Evolutionary conservation across 2,329 filamentous ascomycete genomes (phyloP).

Genomic region (Didymella segeticola): DNA sequence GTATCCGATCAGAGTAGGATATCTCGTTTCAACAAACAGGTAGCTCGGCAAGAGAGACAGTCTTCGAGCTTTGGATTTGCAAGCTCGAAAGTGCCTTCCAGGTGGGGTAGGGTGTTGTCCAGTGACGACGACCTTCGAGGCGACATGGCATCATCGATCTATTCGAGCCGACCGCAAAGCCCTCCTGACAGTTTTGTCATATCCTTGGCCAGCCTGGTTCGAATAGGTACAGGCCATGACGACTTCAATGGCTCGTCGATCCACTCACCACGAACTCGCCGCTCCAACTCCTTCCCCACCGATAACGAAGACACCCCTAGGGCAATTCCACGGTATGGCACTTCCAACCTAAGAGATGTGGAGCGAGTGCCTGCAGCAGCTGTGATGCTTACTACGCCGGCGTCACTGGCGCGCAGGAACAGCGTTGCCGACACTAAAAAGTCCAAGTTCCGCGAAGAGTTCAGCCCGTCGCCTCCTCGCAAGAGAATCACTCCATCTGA

Average conservation of each 20-base stretch:
- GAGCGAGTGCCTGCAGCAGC: background rate
- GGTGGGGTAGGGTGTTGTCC: slow-evolving; percentile 47
- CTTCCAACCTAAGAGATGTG: slow-evolving; percentile 15
- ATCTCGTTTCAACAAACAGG: slow-evolving; percentile 17
- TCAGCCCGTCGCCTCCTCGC: slow-evolving; percentile 40
- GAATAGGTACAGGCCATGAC: slow-evolving; percentile 11
- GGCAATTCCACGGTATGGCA: slow-evolving; percentile 18
- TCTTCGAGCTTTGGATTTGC: slow-evolving; percentile 48
- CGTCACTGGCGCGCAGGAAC: slow-evolving; percentile 30
- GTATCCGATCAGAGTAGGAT: slow-evolving; percentile 30
- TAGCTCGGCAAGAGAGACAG: slow-evolving; percentile 34
- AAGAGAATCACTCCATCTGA: slow-evolving; percentile 34
- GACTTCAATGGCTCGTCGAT: slow-evolving; percentile 16
- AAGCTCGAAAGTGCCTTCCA: slow-evolving; percentile 45
- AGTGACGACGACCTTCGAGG: slow-evolving; percentile 18
- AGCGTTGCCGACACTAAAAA: slow-evolving; percentile 41
- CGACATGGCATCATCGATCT: slow-evolving; percentile 49
- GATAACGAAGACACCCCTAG: slow-evolving; percentile 36
- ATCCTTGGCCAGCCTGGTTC: slow-evolving; percentile 29
- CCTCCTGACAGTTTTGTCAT: slow-evolving; percentile 40
- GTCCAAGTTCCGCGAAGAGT: slow-evolving; percentile 47
- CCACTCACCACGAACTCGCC: slow-evolving; percentile 16
- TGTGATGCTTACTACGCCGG: slow-evolving; percentile 10
- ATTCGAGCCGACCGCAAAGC: slow-evolving; percentile 49
- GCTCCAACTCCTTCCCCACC: slow-evolving; percentile 33